Conservation (phyloP, 2,329 filamentous ascomycete species). For the Sporothrix brunneoviolacea region DNA sequence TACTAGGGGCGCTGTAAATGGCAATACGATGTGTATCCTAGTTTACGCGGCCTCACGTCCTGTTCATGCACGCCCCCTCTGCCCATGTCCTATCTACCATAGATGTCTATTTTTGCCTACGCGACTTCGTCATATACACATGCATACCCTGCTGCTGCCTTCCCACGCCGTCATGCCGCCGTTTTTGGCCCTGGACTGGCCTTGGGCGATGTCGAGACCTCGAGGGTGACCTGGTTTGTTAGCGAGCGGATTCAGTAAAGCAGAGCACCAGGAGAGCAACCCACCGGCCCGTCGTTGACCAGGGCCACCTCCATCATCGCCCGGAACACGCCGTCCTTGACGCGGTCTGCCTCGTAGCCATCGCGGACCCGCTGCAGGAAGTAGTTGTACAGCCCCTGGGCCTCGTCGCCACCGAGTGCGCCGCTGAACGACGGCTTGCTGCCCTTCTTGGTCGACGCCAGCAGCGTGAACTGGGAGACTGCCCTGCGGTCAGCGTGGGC, state of each 20-base stretch:
- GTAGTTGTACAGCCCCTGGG: slow-evolving; percentile 72
- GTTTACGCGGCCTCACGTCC: too few species aligned
- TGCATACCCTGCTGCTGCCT: too few species aligned
- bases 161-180: too few species aligned
- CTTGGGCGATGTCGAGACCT: slow-evolving; percentile 4
- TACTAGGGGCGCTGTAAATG: too few species aligned
- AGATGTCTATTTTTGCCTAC: too few species aligned
- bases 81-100: too few species aligned
- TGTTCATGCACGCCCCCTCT: too few species aligned
- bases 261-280: slow-evolving; percentile 16
- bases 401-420: slow-evolving; percentile 70
- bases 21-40: too few species aligned
- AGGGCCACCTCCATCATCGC: slow-evolving; percentile 98
- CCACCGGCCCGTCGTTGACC: slow-evolving; percentile 74
- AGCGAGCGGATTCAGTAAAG: too few species aligned
- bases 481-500: slow-evolving; percentile 1
- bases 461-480: slow-evolving; percentile 96
- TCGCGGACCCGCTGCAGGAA: slow-evolving; percentile 73
- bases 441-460: slow-evolving; percentile 91
- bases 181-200: background rate
- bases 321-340: slow-evolving; percentile 95
- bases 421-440: slow-evolving; percentile 93
- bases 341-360: slow-evolving; percentile 63
- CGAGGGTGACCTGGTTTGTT: slow-evolving; percentile 12
- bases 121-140: too few species aligned